Evolutionary conservation across 2,329 filamentous ascomycete species (phyloP).

Genomic region (Aspergillus pseudoviridinutans): DNA sequence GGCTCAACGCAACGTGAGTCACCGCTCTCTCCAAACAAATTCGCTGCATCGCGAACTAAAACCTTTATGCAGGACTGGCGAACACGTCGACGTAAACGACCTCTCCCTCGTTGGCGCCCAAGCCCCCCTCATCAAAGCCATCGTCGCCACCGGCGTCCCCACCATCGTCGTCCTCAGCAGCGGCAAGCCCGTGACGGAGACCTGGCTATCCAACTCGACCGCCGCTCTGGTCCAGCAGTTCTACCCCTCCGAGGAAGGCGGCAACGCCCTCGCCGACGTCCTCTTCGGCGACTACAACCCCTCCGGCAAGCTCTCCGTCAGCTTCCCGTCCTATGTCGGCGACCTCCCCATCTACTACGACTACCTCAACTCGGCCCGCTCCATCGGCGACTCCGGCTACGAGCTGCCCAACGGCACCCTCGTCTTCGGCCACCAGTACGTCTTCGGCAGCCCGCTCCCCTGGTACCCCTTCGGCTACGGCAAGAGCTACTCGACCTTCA

Average conservation of each 20-base stretch:
- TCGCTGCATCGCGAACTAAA: neutral
- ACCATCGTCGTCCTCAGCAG: conserved; percentile 65
- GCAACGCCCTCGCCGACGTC: conserved; percentile 62
- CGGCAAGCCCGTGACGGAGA: conserved; percentile 69
- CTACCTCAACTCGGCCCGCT: conserved; percentile 63
- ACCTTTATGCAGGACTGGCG: conserved; percentile 51
- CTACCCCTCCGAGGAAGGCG: conserved; percentile 67
- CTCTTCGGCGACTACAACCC: conserved; percentile 64
- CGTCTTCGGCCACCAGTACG: conserved; percentile 62
- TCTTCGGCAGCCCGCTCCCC: conserved; percentile 56
- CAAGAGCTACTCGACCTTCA: conserved; percentile 61
- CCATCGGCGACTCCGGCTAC: conserved; percentile 50
- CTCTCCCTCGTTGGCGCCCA: conserved; percentile 68
- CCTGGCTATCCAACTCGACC: conserved; percentile 65
- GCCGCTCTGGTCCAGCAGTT: conserved; percentile 69
- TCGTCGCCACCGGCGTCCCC: conserved; percentile 64
- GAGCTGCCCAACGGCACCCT: conserved; percentile 57
- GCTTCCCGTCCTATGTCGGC: conserved; percentile 64
- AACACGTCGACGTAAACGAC: conserved; percentile 64
- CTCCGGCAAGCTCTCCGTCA: conserved; percentile 62
- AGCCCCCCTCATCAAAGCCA: conserved; percentile 61
- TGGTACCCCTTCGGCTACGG: conserved; percentile 66
- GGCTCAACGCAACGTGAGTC: conserved; percentile 61
- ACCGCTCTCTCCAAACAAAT: too few relatives aligned
- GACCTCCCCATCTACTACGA: conserved; percentile 69